Base-by-base conservation (phyloP, 2,329 filamentous ascomycete species). In the Myrmaecium sp. region DNA sequence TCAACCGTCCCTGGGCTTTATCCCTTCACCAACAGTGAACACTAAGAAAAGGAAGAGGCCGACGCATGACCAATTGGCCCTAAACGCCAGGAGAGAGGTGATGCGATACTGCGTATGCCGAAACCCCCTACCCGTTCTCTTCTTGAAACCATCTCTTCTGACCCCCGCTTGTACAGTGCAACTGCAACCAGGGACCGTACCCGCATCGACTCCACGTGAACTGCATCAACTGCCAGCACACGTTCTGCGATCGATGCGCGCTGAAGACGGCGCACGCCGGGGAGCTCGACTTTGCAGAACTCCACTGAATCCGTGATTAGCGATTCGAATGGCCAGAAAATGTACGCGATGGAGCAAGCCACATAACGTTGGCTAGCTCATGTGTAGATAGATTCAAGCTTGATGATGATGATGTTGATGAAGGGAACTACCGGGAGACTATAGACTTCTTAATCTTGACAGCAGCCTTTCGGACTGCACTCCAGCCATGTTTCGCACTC, bases 91-190 rank as follows among this genome's bases (percentile, higher is more conserved):
- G 4, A 8, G 12, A 17, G 5, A 5, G 17, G 4, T 17, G 23
- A n/a, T 31, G 15, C 24, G 25, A 14, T 33, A 17, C n/a, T 33
- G 31, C 23, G 31, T 33, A 26, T 28, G 31, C 28, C 10, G 8
- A 10, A 14, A 17, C 11, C 14, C 12, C n/a, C 6, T 15, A 2
- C 4, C 10, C 5, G 5, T 18, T 13, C 18, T 6, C 6, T 16
- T 17, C 8, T n/a, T n/a, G n/a, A n/a, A n/a, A n/a, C 8, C 14
- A 14, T 20, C 5, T 2, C 19, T 3, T 14, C 18, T 4, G 4
- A 8, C 25, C 18, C 25, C 17, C 10, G 10, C 17, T 18, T 27
- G 11, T 7, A 5, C 17, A 33, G 31, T 34, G 32, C 18, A n/a
- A 19, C 14, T 34, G 32, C 24, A 26, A 18, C 5, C 20, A 25